A percentile compares a stretch with the other conserved stretches of the same genome.
Evolutionary conservation across 2,329 filamentous ascomycete species (phyloP).

Genomic region (Cladophialophora chaetospira): DNA sequence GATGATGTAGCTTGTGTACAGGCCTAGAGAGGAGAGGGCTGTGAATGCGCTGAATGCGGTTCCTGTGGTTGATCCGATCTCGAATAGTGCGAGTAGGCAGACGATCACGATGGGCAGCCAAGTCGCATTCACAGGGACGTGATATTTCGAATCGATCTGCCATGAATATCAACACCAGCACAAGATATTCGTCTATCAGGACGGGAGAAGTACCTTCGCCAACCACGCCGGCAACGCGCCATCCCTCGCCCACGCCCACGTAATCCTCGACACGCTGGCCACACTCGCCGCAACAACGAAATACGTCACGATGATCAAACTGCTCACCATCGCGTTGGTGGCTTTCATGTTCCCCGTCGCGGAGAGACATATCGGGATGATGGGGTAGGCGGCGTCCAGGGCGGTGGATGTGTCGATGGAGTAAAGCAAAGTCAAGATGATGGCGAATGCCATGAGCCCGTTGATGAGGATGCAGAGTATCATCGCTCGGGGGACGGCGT

Average conservation of each 20-base stretch:
- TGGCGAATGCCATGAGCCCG: slow-evolving; percentile 45
- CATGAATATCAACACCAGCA: not conserved
- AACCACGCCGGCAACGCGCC: slow-evolving; percentile 48
- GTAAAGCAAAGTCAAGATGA: slow-evolving; percentile 47
- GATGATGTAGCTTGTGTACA: slow-evolving; percentile 46
- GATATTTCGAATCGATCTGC: slow-evolving; percentile 39
- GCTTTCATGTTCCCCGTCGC: slow-evolving; percentile 45
- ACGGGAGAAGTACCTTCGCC: no score
- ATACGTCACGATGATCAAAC: slow-evolving; percentile 43
- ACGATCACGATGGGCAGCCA: slow-evolving; percentile 41
- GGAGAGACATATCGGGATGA: slow-evolving; percentile 47
- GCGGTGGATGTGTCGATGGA: slow-evolving; percentile 45
- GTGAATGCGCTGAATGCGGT: slow-evolving; percentile 44
- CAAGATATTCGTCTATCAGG: no score
- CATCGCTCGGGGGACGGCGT: slow-evolving; percentile 50
- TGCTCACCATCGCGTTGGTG: slow-evolving; percentile 45
- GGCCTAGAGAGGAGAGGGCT: slow-evolving; percentile 42
- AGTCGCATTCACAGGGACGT: slow-evolving; percentile 45
- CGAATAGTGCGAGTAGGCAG: slow-evolving; percentile 43
- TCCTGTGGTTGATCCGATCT: slow-evolving; percentile 41
- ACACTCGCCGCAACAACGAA: slow-evolving; percentile 47
- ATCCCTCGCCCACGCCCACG: slow-evolving; percentile 55
- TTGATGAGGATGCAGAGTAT: slow-evolving; percentile 50
- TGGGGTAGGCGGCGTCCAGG: slow-evolving; percentile 41
- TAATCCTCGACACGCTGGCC: slow-evolving; percentile 51